Base-by-base conservation (phyloP, 257 asterid species). In the Paulownia fortunei region DNA sequence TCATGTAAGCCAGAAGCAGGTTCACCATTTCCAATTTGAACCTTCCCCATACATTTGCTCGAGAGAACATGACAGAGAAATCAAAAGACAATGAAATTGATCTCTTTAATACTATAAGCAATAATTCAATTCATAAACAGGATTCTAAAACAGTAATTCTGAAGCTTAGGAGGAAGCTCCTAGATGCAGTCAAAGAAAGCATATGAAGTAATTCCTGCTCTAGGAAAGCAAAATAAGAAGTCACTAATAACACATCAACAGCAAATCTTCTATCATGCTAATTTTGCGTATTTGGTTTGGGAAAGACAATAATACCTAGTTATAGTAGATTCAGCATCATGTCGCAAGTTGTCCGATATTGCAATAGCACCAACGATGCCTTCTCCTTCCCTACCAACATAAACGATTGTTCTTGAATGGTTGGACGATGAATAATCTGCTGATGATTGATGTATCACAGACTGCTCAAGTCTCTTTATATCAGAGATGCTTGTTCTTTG, bases 381-480 rank as follows among this genome's bases (percentile, higher is more conserved):
- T 84, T 95, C 96, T 76, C 94, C 99, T 89, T 95, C 99, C 79
- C 90, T 82, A 74, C 98, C 99, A 78, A 95, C 97, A 84, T 88
- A 93, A 32, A 95, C 97, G 72, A 88, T 79, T 23, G 99, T 93
- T 83, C 87, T 88, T 46, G 99, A 95, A 88, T 93, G 92, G 79
- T 77, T 81, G 39, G 97, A 84, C 12, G 97, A 90, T 60, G 91
- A 83, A 82, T 84, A 84, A 69, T 79, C 77, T 30, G 54, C 63
- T 55, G 87, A 86, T 55, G 94, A 85, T 69, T 90, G 89, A 61
- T 70, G 81, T 84, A 88, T 76, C 74, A 89, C 88, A 42, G 94
- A 86, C 72, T 89, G 88, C 86, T 95, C 98, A 72, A 93, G 85
- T 76, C 67, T 85, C 88, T 81, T 80, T 62, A 93, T 79, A 83